Base-by-base conservation (phyloP, 257 asterid genomes). In the Forsythia viridissima region DNA sequence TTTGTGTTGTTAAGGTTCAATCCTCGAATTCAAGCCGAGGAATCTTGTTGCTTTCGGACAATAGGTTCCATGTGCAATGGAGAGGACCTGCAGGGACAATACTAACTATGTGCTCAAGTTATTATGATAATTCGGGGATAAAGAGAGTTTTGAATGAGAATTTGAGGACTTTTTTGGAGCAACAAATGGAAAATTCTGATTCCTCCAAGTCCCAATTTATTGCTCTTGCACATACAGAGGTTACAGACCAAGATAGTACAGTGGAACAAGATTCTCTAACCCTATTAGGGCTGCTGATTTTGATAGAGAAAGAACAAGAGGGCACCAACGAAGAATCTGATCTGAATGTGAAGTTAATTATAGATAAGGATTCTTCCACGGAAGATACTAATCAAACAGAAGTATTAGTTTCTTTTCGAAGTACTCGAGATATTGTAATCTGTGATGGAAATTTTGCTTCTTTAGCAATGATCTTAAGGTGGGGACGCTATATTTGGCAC, bases 1-100 rank as follows among this genome's bases (percentile, higher is more conserved):
- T 59, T 42, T 15, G n/a, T 13, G 6, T 72, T 43, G 57, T 20
- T n/a, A 72, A 72, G 44, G 63, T 42, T 21, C 40, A 42, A 72
- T 6, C 16, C 63, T 72, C 13, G 39, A 30, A 9, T 13, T 20
- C 42, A 24, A 9, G 76, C 38, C 20, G 76, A 46, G 63, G 36
- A 38, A 44, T 72, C 12, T 18, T 72, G 76, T 38, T 72, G 76
- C 55, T 3, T 36, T 21, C 9, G 76, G 63, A 20, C 11, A 61
- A 72, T n/a, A 16, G 16, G 16, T 71, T 40, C 15, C 74, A 39
- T 2, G 16, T 15, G 74, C 74, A 71, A 51, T 41, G 39, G 37
- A 42, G 76, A 71, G 76, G 76, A 10, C 40, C 39, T 71, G 76
- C 76, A 20, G 63, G 21, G 18, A 13, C 30, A 61, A 71, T 71